Conservation (phyloP, 768 basidiomycete genomes). For the Pleurotus tuoliensis region DNA sequence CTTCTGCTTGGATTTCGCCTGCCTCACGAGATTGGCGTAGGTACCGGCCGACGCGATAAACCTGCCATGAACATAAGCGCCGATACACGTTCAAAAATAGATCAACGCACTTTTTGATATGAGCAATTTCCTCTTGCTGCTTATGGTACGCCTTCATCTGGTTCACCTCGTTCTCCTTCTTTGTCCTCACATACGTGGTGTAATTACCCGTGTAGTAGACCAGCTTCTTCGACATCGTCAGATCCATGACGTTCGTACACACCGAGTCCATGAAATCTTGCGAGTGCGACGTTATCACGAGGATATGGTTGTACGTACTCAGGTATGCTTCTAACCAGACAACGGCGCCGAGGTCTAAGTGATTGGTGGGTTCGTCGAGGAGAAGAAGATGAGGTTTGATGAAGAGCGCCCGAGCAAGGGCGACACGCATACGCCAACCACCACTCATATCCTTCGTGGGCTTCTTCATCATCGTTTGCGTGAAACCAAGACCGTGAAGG, state of each 20-base stretch:
- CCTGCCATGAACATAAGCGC: slow-evolving; percentile 31
- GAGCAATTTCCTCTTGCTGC: slow-evolving; percentile 97
- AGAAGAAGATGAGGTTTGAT: slow-evolving; percentile 94
- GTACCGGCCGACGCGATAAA: slow-evolving; percentile 99
- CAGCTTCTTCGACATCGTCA: slow-evolving; percentile 88
- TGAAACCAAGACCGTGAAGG: slow-evolving; percentile 96
- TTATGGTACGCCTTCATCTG: slow-evolving; percentile 99
- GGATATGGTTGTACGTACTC: slow-evolving; percentile 97
- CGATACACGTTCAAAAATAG: background rate
- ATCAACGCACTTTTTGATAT: slow-evolving; percentile 88
- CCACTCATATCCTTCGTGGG: slow-evolving; percentile 99
- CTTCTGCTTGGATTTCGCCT: slow-evolving; percentile 99
- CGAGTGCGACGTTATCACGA: slow-evolving; percentile 97
- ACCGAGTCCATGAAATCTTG: slow-evolving; percentile 98
- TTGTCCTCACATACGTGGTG: slow-evolving; percentile 95
- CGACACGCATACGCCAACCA: slow-evolving; percentile 99
- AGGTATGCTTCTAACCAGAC: slow-evolving; percentile 99
- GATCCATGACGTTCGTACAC: slow-evolving; percentile 98
- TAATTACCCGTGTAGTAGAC: slow-evolving; percentile 96
- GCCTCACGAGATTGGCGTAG: slow-evolving; percentile 97
- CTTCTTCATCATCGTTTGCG: slow-evolving; percentile 87
- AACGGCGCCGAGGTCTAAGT: slow-evolving; percentile 94
- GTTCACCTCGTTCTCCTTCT: slow-evolving; percentile 96
- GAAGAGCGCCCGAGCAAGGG: slow-evolving; percentile 92
- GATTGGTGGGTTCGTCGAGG: slow-evolving; percentile 91